A percentile compares a stretch with the other conserved stretches of the same genome.
These are phyloP conservation scores for Pinus taeda DNA, from an alignment of 75 land plant species.

Conservation along the genomic window DNA sequence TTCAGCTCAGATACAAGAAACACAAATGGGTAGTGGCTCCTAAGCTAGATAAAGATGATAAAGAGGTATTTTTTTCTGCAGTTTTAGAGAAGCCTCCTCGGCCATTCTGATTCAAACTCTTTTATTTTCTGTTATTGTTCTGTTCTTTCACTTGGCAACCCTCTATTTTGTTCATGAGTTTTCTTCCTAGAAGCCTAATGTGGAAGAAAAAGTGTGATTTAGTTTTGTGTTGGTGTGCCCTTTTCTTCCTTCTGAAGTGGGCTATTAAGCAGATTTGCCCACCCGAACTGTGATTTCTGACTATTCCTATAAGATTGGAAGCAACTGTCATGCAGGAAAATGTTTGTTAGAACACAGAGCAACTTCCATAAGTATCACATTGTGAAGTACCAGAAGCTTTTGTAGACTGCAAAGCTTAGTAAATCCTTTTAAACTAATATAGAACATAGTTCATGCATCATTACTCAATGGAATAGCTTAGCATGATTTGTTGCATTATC, in stretches of 20 bases:
- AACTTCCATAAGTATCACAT: background rate
- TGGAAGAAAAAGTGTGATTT: background rate
- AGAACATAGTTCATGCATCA: background rate
- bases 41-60: constrained; percentile 45
- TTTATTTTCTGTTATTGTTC: background rate
- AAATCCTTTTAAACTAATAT: background rate
- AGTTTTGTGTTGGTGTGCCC: background rate
- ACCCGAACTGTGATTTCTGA: background rate
- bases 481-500: background rate
- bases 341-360: background rate
- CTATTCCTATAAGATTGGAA: background rate
- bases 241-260: background rate
- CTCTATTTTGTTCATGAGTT: background rate
- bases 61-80: constrained; percentile 67
- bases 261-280: background rate
- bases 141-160: background rate
- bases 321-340: background rate
- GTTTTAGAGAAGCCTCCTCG: constrained; percentile 66
- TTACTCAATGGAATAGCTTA: background rate
- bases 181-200: background rate
- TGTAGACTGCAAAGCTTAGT: background rate
- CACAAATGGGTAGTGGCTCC: constrained; percentile 60
- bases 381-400: background rate
- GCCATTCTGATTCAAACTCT: constrained; percentile 26
- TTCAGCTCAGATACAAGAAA: constrained; percentile 52